A percentile compares a stretch with the other conserved stretches of the same genome.
phyloP scores from a whole-genome alignment of 805 yeast species.

The Blastobotrys parvus region DNA sequence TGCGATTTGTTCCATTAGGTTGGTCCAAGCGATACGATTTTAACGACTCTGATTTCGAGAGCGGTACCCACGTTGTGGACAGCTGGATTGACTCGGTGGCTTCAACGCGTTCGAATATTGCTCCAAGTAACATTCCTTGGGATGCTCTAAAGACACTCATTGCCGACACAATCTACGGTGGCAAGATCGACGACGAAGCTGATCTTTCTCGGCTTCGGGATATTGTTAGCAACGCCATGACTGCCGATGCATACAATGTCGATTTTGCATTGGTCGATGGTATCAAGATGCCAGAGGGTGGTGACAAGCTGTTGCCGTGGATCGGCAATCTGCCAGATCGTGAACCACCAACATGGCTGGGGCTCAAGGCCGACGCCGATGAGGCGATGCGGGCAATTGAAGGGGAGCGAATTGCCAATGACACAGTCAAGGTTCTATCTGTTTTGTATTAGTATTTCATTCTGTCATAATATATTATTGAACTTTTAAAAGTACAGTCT shows the following conservation, averaged over 20 bases:
- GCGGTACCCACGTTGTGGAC: conserved; percentile 39
- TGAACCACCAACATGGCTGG: conserved; percentile 48
- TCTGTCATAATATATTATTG: too few species aligned
- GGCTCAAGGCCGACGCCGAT: conserved; percentile 39
- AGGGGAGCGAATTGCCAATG: conserved; percentile 7
- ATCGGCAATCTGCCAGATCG: conserved; percentile 43
- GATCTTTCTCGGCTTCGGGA: conserved; percentile 16
- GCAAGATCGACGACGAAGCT: conserved; percentile 23
- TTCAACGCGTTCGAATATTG: conserved; percentile 28
- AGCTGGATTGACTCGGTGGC: conserved; percentile 30
- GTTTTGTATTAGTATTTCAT: not conserved
- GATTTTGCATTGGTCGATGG: conserved; percentile 26
- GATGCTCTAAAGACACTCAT: conserved; percentile 39
- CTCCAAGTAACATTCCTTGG: conserved; percentile 50
- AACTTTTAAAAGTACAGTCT: too few species aligned
- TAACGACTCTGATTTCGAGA: conserved; percentile 59
- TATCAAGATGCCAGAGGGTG: conserved; percentile 43
- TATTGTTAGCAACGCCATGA: conserved; percentile 13
- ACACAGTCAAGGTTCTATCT: not conserved
- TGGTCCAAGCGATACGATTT: conserved; percentile 58
- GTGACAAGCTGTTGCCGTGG: conserved; percentile 40
- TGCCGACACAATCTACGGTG: conserved; percentile 54
- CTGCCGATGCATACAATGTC: conserved; percentile 17
- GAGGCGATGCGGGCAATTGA: conserved; percentile 21
- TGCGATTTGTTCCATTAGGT: conserved; percentile 55